Evolutionary conservation across 352 stramenopile species (phyloP), one percentile per base, ranked within the genome.

Genomic region (Phytophthora sp.): DNA sequence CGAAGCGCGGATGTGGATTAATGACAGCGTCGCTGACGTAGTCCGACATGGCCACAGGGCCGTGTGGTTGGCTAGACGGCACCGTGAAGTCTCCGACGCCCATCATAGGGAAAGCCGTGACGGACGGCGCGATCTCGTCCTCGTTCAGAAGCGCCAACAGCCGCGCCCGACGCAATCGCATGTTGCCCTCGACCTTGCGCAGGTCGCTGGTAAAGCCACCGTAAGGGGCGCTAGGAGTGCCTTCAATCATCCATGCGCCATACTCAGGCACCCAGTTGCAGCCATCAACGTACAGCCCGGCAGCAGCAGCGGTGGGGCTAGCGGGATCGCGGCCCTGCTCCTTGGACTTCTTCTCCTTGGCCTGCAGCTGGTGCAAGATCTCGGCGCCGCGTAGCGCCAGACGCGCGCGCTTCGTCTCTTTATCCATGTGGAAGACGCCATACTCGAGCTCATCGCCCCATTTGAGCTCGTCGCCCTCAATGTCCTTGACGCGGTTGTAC

Each of bases 381-480:
- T 98, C 96, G 57, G 93, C 96, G 18, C 91, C 96, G 42, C 96
- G 87, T 33, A 99, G 87, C 51, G 88, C 93, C 33, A 99, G 71
- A 39, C 91, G 86, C 45, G 97, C 82, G 61, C 90, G 91, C 60
- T 96, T 98, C 12, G 75, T 69, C 39, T 87, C 71, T 12, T 71
- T 64, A 68, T 99, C 96, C 66, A 99, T 80, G 54, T 96, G 84
- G 84, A 99, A 99, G 49, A 99, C 90, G 57, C 97, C 97, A 76
- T 99, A 99, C 86, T 99, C 98, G 71, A 99, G 96, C 78, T 99
- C 97, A 82, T 99, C 97, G 58, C 97, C 97, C 96, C 96, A 99
- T 56, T 98, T 90, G 46, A 99, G 84, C 71, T 97, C 93, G 76
- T 98, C 93, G 49, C 93, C 94, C 52, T 93, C 89, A 49, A 98